Percentiles rank a stretch among this genome's conserved stretches.
Evolutionary conservation across 2,329 filamentous ascomycete genomes (phyloP).

Genomic region (Xylariaceae sp.): DNA sequence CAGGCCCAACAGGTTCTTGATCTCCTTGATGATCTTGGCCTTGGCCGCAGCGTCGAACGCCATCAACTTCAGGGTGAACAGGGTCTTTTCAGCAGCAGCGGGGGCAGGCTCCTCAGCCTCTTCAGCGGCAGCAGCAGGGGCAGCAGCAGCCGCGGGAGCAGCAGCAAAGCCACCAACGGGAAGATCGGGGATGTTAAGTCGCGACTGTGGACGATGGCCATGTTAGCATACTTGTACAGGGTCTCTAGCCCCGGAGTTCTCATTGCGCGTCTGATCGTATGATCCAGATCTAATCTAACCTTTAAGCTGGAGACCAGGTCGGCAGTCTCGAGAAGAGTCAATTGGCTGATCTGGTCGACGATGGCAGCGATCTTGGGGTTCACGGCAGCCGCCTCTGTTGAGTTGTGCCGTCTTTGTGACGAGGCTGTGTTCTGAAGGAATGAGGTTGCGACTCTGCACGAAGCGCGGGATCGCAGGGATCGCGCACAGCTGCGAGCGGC

Average conservation of each 20-base stretch:
- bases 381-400: conserved; percentile 61
- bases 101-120: conserved; percentile 86
- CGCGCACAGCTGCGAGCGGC: conserved; percentile 61
- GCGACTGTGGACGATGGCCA: conserved; percentile 52
- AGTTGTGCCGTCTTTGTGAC: conserved; percentile 74
- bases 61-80: conserved; percentile 93
- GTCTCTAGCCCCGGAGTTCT: neutral
- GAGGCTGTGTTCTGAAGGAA: conserved; percentile 44
- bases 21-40: conserved; percentile 99
- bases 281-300: conserved; percentile 47
- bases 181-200: conserved; percentile 96
- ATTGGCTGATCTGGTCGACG: conserved; percentile 97
- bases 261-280: neutral
- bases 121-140: conserved; percentile 62
- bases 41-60: conserved; percentile 84
- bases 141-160: conserved; percentile 49
- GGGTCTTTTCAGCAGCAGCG: conserved; percentile 87
- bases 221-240: conserved; percentile 11
- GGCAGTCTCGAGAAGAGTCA: conserved; percentile 95
- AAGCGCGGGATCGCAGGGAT: conserved; percentile 49
- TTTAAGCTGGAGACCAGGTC: conserved; percentile 93
- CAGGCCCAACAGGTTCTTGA: conserved; percentile 92
- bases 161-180: conserved; percentile 86
- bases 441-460: conserved; percentile 42
- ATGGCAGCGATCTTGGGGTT: conserved; percentile 93